phyloP scores from a whole-genome alignment of 1,139 yeast genomes.

The Lodderomyces jiufengensis region DNA sequence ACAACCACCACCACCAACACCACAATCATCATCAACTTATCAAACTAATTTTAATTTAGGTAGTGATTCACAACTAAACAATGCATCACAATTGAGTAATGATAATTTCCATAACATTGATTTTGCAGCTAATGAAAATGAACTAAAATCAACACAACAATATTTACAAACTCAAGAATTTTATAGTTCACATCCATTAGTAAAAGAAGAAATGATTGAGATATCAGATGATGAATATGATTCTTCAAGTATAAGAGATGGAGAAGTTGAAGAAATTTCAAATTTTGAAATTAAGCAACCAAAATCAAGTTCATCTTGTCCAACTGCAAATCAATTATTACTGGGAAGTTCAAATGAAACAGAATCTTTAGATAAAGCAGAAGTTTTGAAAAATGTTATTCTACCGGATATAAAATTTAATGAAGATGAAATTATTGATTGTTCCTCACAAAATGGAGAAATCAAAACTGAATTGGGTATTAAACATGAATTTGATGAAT shows the following conservation, averaged over 20 bases:
- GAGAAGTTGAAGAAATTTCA: too few relatives aligned
- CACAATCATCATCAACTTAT: conserved; percentile 1
- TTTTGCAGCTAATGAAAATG: conserved; percentile 4
- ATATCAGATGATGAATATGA: conserved; percentile 6
- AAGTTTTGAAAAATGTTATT: conserved; percentile 5
- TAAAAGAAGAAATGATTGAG: not conserved
- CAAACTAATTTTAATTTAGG: conserved; percentile 4
- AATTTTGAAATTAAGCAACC: too few relatives aligned
- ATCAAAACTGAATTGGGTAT: too few relatives aligned
- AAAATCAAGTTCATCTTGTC: not conserved
- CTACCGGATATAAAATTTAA: conserved; percentile 1
- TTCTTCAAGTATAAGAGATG: too few relatives aligned
- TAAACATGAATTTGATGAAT: not conserved
- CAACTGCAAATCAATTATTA: not conserved
- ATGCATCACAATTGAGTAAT: conserved; percentile 8
- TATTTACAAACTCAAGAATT: conserved; percentile 1
- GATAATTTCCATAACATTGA: conserved; percentile 12
- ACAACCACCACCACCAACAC: conserved; percentile 1
- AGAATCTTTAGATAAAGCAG: conserved; percentile 8
- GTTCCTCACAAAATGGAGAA: conserved; percentile 3
- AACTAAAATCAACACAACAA: not conserved
- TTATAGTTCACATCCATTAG: conserved; percentile 9
- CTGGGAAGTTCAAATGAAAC: not conserved
- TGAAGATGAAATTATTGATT: conserved; percentile 4
- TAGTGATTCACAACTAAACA: not conserved